A percentile compares a stretch with the other conserved stretches of the same genome.
phyloP scores from a whole-genome alignment of 331 rosid species.

The Phaseolus coccineus region DNA sequence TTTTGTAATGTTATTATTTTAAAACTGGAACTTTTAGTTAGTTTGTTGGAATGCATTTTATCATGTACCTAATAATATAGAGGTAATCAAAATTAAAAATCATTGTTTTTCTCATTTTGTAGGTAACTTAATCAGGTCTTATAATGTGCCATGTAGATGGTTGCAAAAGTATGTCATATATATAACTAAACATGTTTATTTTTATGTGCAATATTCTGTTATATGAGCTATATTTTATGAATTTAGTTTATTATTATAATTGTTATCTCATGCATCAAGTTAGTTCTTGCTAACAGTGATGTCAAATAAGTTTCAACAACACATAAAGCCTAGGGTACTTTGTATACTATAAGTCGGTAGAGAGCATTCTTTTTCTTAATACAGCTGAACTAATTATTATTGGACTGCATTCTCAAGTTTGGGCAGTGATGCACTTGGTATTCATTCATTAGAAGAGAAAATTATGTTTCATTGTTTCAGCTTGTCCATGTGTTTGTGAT shows the following conservation, averaged over 20 bases:
- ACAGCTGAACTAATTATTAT: neutral
- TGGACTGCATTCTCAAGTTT: neutral
- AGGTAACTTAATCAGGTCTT: neutral
- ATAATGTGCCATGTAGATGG: neutral
- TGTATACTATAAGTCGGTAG: conserved; percentile 11
- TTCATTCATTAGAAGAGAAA: neutral
- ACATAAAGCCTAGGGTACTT: neutral
- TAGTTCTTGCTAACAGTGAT: conserved; percentile 23
- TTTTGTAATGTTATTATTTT: neutral
- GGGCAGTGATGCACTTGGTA: neutral
- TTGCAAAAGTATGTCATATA: neutral
- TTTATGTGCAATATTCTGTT: conserved; percentile 27
- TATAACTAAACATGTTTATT: neutral
- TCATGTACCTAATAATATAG: neutral
- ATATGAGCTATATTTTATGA: neutral
- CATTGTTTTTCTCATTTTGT: neutral
- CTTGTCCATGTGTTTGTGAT: conserved; percentile 19
- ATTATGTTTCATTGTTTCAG: conserved; percentile 21
- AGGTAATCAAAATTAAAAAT: neutral
- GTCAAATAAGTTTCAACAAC: neutral
- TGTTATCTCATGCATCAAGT: neutral
- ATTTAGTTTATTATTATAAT: neutral
- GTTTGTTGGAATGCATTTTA: neutral
- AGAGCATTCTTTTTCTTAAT: conserved; percentile 2
- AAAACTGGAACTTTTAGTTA: neutral